Evolutionary conservation across 495 filamentous ascomycete species (phyloP).

Genomic region (Penicillium pancosmium): DNA sequence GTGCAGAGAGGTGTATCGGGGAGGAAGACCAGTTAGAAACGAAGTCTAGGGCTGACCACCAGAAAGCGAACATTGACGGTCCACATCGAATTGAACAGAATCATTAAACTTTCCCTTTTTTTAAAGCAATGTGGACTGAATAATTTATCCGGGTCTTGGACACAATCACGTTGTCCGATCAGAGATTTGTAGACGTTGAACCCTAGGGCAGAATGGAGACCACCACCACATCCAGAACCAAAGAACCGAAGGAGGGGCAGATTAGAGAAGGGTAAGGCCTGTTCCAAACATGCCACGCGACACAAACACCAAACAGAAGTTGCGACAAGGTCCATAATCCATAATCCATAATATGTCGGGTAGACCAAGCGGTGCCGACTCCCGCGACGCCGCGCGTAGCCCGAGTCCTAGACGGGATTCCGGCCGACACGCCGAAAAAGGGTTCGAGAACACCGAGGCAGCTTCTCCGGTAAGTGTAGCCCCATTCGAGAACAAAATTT

Average conservation of each 20-base stretch:
- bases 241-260: neutral
- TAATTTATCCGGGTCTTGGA: no score
- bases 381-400: slow-evolving; percentile 23
- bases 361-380: slow-evolving; percentile 18
- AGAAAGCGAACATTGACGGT: neutral
- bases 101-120: no score
- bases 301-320: neutral
- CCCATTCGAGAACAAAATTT: neutral
- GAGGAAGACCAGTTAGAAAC: neutral
- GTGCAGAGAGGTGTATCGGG: no score
- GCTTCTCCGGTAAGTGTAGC: neutral
- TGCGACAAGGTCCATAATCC: neutral
- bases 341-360: neutral
- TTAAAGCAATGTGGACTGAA: no score
- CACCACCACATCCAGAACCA: neutral
- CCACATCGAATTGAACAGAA: neutral
- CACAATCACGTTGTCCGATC: no score
- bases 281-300: slow-evolving; percentile 4
- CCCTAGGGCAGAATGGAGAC: slow-evolving; percentile 2
- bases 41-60: neutral
- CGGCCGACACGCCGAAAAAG: slow-evolving; percentile 17
- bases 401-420: slow-evolving; percentile 20
- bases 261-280: neutral
- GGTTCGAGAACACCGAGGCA: slow-evolving; percentile 4
- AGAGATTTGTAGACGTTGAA: neutral